Base-by-base conservation (phyloP, 768 basidiomycete genomes). In the Astraeus odoratus region DNA sequence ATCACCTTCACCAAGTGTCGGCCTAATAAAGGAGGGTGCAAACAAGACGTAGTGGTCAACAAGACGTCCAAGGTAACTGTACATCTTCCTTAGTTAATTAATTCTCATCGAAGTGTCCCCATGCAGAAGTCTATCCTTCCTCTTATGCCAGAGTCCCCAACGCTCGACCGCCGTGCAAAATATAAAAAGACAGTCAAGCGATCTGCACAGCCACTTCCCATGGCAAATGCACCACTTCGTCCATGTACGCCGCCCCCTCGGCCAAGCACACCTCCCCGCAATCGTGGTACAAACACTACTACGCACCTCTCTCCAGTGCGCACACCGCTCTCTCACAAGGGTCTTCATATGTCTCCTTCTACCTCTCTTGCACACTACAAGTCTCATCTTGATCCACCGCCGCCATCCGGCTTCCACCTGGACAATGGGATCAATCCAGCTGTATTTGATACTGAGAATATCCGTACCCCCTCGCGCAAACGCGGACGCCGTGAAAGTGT, bases 291-390 rank as follows among this genome's bases (percentile, higher is more conserved):
- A 3, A 35, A 46, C 6, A 54, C 29, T 62, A 43, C 68, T 57
- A 57, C 66, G 38, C 69, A 72, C 19, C 65, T 83, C 15, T 83
- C 83, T 1, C 77, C 81, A 0, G 61, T 69, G 16, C 74, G 74
- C n/a, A 85, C 83, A 1, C 83, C 83, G 0, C 59, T 86, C 6
- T 83, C 82, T 0, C 80, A 83, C 57, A 76, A 73, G 52, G 83
- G 81, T 30, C 57, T 83, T 27, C 78, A 82, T 52, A 82, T 81
- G 81, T 81, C 80, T 51, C 83, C 83, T 3, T 74, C 74, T 2
- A 61, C 81, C 1, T 82, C 78, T 51, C 70, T 84, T 12, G 76
- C 71, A 8, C 78, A 86, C 62, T 84, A 82, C 59, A 86, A 84
- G 53, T 75, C 77, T 8, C 68, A 81, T 51, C 67, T 84, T 10